phyloP scores from a whole-genome alignment of 2,329 filamentous ascomycete species.

The Tolypocladium amazonense region DNA sequence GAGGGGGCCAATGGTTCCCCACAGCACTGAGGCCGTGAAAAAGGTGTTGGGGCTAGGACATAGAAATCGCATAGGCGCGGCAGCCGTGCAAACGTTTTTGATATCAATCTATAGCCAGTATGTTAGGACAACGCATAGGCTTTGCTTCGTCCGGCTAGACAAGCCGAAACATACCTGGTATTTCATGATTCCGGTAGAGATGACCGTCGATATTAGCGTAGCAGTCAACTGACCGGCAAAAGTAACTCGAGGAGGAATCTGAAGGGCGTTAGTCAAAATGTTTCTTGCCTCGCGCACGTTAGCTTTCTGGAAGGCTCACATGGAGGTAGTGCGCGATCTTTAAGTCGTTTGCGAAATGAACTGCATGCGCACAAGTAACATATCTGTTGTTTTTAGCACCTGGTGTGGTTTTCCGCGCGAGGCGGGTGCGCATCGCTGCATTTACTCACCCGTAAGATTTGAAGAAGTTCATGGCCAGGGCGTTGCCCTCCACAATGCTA shows the following conservation, averaged over 20 bases:
- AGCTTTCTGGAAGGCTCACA: not conserved
- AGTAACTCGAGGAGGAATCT: constrained; percentile 22
- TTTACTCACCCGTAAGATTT: constrained; percentile 24
- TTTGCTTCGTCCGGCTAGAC: not conserved
- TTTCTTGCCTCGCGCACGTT: not conserved
- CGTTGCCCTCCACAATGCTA: constrained; percentile 28
- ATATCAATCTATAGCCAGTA: constrained; percentile 16
- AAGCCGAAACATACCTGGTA: constrained; percentile 17
- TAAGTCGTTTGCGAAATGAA: constrained; percentile 23
- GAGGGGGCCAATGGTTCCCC: constrained; percentile 27
- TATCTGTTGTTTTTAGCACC: constrained; percentile 8
- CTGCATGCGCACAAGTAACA: constrained; percentile 22
- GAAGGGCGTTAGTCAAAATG: not conserved
- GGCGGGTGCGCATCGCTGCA: no score
- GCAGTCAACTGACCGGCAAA: constrained; percentile 24
- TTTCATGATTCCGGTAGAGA: constrained; percentile 23
- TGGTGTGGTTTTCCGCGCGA: no score
- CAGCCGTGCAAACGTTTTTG: constrained; percentile 23
- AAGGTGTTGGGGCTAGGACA: constrained; percentile 28
- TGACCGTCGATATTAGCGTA: constrained; percentile 21
- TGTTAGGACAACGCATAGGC: not conserved
- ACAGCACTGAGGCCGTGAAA: constrained; percentile 27
- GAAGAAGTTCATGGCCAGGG: constrained; percentile 36
- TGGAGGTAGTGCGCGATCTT: constrained; percentile 35
- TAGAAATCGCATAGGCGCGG: constrained; percentile 23